Evolutionary conservation across 2,329 filamentous ascomycete genomes (phyloP).

Genomic region (Hymenoscyphus repandus): DNA sequence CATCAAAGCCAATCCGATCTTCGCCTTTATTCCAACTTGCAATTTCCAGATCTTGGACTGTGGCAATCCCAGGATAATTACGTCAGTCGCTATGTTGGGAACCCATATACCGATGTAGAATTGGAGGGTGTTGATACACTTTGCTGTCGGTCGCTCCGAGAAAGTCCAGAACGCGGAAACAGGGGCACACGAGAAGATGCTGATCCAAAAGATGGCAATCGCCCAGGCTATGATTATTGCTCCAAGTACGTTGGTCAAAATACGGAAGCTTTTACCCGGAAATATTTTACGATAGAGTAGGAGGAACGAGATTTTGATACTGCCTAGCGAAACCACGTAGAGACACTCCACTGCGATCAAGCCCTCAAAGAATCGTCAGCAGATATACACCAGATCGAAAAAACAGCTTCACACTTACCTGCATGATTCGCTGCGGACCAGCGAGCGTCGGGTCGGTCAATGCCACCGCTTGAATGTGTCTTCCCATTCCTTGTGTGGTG

Average conservation of each 20-base stretch:
- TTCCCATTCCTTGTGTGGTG: neutral
- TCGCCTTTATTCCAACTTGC: neutral
- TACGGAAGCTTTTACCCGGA: neutral
- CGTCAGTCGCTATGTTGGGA: neutral
- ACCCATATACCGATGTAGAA: constrained; percentile 2
- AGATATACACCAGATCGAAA: neutral
- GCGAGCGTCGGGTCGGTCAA: neutral
- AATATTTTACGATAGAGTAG: constrained; percentile 9
- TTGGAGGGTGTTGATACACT: constrained; percentile 1
- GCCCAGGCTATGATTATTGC: constrained; percentile 7
- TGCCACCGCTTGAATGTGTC: neutral
- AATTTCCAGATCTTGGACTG: neutral
- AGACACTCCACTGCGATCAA: constrained; percentile 1
- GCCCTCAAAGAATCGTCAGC: neutral
- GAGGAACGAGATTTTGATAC: constrained; percentile 11
- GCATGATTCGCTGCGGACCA: neutral
- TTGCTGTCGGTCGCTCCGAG: neutral
- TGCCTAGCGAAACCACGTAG: neutral
- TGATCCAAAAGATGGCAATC: constrained; percentile 4
- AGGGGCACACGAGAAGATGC: constrained; percentile 7
- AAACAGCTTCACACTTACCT: neutral
- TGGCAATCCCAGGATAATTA: neutral
- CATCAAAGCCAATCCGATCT: neutral
- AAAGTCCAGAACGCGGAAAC: constrained; percentile 4
- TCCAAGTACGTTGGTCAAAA: neutral